Percentiles rank a stretch among this genome's conserved stretches.
These are phyloP conservation scores for Nannizziopsis barbatae DNA, from an alignment of 2,329 filamentous ascomycete species.

Conservation along the genomic window DNA sequence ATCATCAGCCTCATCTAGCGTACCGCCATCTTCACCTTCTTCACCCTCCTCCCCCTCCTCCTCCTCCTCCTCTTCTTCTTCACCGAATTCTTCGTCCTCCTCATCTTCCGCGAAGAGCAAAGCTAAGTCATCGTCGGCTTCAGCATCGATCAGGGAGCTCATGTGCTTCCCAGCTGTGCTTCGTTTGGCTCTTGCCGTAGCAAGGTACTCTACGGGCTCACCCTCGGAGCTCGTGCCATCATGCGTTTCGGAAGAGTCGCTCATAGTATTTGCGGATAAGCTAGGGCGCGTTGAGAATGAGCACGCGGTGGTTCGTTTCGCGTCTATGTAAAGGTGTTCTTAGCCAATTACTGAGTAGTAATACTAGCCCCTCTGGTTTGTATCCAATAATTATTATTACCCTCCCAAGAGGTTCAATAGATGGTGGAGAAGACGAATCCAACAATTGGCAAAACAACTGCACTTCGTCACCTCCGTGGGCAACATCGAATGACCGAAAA, in stretches of 20 bases:
- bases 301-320: neutral
- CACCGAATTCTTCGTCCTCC: constrained; percentile 42
- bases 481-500: no score
- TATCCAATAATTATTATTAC: no score
- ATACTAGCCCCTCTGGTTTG: no score
- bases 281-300: neutral
- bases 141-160: constrained; percentile 63
- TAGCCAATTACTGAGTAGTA: no score
- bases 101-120: constrained; percentile 67
- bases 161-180: constrained; percentile 77
- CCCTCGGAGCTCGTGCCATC: constrained; percentile 5
- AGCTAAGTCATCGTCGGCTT: constrained; percentile 58
- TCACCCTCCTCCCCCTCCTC: constrained; percentile 36
- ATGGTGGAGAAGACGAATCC: neutral
- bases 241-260: constrained; percentile 1
- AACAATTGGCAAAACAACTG: neutral
- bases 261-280: neutral
- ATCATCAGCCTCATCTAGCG: constrained; percentile 48
- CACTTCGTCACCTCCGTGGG: neutral
- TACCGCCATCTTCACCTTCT: constrained; percentile 31
- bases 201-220: constrained; percentile 43
- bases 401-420: neutral
- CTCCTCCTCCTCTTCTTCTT: constrained; percentile 45
- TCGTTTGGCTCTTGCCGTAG: constrained; percentile 61
- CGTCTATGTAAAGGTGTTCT: no score